A percentile compares a stretch with the other conserved stretches of the same genome.
These are phyloP conservation scores for Solanum appendiculatum DNA, from an alignment of 257 asterid genomes.

Conservation along the genomic window DNA sequence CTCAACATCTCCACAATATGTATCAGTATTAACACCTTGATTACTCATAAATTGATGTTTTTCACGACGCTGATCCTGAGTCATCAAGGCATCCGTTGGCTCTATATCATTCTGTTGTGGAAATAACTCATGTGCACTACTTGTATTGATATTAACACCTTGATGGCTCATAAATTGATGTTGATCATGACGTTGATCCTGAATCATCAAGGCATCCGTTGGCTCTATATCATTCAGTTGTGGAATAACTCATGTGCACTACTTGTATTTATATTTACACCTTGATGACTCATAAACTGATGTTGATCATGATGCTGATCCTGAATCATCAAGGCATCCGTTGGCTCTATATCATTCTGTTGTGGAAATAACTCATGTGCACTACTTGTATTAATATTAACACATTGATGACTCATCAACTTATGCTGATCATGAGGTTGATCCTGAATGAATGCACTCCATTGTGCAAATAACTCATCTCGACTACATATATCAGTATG, in stretches of 20 bases:
- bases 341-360: too few relatives aligned
- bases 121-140: too few relatives aligned
- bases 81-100: too few relatives aligned
- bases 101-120: background rate
- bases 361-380: conserved; percentile 40
- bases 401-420: conserved; percentile 16
- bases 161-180: too few relatives aligned
- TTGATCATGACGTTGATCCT: too few relatives aligned
- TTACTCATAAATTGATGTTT: conserved; percentile 11
- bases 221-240: too few relatives aligned
- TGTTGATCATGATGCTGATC: background rate
- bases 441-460: background rate
- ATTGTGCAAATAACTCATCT: background rate
- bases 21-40: background rate
- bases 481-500: conserved; percentile 32
- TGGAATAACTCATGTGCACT: too few relatives aligned
- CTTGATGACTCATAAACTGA: conserved; percentile 17
- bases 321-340: background rate
- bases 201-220: too few relatives aligned
- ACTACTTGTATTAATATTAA: conserved; percentile 28
- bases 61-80: too few relatives aligned
- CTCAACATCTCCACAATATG: background rate
- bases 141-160: conserved; percentile 27
- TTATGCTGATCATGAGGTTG: background rate
- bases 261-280: too few relatives aligned